Evolutionary conservation across 2,329 filamentous ascomycete species (phyloP).

Genomic region (Pyrenophora graminea): DNA sequence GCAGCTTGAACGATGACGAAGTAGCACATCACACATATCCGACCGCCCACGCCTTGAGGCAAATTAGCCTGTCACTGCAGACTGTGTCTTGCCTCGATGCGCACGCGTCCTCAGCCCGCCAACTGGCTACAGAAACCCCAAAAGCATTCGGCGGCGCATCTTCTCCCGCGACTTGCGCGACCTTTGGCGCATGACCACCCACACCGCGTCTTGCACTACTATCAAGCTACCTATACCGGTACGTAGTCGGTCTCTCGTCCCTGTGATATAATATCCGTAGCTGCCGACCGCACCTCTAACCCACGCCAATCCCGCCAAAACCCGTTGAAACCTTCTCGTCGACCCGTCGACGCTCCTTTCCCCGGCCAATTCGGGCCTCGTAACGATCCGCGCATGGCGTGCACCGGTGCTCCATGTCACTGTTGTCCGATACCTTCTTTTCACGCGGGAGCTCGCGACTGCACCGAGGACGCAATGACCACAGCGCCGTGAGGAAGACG

Average conservation of each 20-base stretch:
- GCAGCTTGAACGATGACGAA: conserved; percentile 11
- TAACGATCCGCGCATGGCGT: conserved; percentile 40
- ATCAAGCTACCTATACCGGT: conserved; percentile 2
- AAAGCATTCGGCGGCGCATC: conserved; percentile 11
- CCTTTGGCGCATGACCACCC: conserved; percentile 25
- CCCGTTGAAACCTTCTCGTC: background rate
- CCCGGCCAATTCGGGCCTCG: conserved; percentile 19
- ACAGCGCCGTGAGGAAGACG: conserved; percentile 24
- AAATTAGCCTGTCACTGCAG: conserved; percentile 1
- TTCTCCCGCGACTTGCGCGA: conserved; percentile 25
- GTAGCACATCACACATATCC: conserved; percentile 17
- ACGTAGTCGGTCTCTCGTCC: background rate
- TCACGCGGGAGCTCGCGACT: conserved; percentile 37
- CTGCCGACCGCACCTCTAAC: conserved; percentile 1
- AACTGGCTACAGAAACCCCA: background rate
- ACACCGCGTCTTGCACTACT: conserved; percentile 19
- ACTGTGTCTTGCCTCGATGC: background rate
- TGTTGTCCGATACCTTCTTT: conserved; percentile 43
- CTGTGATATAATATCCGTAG: background rate
- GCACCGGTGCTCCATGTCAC: conserved; percentile 39
- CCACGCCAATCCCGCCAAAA: background rate
- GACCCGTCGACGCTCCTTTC: conserved; percentile 9
- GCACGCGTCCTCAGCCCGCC: background rate
- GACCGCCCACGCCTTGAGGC: conserved; percentile 13
- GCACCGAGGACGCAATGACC: conserved; percentile 23